A percentile compares a stretch with the other conserved stretches of the same genome.
Conservation (phyloP, 306 rosid species). For the Begonia peltatifolia region DNA sequence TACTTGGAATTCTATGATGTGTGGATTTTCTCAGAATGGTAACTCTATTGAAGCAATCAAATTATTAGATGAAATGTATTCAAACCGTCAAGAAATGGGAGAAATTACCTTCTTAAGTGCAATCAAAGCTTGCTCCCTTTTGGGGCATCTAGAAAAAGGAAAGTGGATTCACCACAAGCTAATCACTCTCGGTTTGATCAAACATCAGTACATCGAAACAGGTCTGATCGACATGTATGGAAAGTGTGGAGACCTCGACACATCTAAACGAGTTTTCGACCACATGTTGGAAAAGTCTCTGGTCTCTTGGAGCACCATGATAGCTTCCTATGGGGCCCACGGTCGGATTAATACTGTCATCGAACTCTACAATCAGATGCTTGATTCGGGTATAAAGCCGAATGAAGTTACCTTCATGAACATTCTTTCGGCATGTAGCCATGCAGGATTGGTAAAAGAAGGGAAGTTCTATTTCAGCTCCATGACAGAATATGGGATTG, state of each 20-base stretch:
- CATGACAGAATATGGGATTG: slow-evolving; percentile 41
- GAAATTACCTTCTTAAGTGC: slow-evolving; percentile 65
- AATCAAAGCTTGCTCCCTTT: slow-evolving; percentile 78
- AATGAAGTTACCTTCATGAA: slow-evolving; percentile 84
- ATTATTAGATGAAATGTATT: slow-evolving; percentile 57
- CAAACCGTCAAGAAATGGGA: slow-evolving; percentile 32
- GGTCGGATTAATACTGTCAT: slow-evolving; percentile 43
- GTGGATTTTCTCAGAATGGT: slow-evolving; percentile 69
- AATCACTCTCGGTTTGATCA: slow-evolving; percentile 30
- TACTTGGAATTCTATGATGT: slow-evolving; percentile 81
- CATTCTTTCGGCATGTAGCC: slow-evolving; percentile 77
- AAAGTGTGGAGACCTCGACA: slow-evolving; percentile 64
- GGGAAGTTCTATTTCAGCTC: slow-evolving; percentile 48
- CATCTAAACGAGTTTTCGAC: slow-evolving; percentile 42
- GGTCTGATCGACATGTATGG: slow-evolving; percentile 82
- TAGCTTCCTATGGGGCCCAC: slow-evolving; percentile 69
- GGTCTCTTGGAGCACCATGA: slow-evolving; percentile 87
- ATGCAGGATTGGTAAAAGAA: slow-evolving; percentile 59
- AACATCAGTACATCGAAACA: slow-evolving; percentile 44
- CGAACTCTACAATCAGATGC: slow-evolving; percentile 47
- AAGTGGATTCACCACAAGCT: slow-evolving; percentile 87
- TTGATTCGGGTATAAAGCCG: slow-evolving; percentile 43
- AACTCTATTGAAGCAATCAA: slow-evolving; percentile 49
- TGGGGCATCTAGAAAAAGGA: slow-evolving; percentile 71
- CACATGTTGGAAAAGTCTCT: slow-evolving; percentile 50